A percentile compares a stretch with the other conserved stretches of the same genome.
Evolutionary conservation across 306 rosid species (phyloP).

Genomic region (Dalbergia cochinchinensis): DNA sequence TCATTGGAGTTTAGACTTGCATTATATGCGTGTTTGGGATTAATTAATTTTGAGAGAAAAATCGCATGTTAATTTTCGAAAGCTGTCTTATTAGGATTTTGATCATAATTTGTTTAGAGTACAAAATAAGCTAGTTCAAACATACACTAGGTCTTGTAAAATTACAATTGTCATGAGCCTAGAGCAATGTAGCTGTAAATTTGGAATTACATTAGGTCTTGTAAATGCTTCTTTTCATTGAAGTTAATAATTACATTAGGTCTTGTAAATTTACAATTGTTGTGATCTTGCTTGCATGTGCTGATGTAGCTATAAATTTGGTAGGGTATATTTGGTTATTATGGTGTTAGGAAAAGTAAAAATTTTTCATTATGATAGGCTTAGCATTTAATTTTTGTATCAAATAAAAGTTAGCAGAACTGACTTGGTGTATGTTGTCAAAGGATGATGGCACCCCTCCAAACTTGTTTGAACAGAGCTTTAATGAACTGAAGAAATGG

Average conservation of each 20-base stretch:
- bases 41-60: no score
- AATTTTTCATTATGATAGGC: constrained; percentile 19
- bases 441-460: constrained; percentile 49
- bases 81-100: no score
- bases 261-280: constrained; percentile 18
- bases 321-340: constrained; percentile 14
- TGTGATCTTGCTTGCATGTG: constrained; percentile 27
- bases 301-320: constrained; percentile 11
- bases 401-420: constrained; percentile 43
- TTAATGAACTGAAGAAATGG: constrained; percentile 86
- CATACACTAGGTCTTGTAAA: no score
- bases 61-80: no score
- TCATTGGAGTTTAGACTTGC: constrained; percentile 19
- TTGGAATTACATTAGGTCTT: no score
- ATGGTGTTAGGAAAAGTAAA: neutral
- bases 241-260: no score
- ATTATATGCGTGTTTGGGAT: neutral
- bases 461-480: constrained; percentile 81
- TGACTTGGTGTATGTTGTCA: constrained; percentile 46
- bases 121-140: no score
- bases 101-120: no score
- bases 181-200: no score
- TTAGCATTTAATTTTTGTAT: constrained; percentile 33
- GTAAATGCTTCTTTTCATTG: no score
- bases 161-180: no score